Conservation (phyloP, 1,139 yeast genomes). For the Yamadazyma conglobata region DNA sequence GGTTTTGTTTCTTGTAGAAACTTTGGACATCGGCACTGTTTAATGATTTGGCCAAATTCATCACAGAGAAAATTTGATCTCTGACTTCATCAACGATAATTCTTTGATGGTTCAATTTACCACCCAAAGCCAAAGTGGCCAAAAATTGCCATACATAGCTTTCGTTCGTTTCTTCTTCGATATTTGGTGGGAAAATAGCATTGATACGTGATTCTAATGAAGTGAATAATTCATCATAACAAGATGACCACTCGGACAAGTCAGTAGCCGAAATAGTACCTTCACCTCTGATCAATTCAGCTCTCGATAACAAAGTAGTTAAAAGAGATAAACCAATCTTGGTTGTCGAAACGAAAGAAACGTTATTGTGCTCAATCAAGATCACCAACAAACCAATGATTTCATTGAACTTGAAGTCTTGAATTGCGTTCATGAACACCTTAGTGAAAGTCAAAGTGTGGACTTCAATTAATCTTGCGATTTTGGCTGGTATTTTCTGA, state of each 20-base stretch:
- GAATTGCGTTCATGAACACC: constrained; percentile 78
- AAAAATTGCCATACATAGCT: constrained; percentile 93
- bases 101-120: constrained; percentile 90
- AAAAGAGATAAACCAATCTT: constrained; percentile 83
- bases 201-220: constrained; percentile 76
- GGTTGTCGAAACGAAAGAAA: constrained; percentile 73
- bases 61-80: constrained; percentile 88
- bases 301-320: constrained; percentile 86
- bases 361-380: constrained; percentile 67
- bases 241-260: constrained; percentile 70
- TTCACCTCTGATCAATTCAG: constrained; percentile 90
- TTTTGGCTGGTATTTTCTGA: constrained; percentile 50
- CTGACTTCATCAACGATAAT: constrained; percentile 92
- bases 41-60: constrained; percentile 74
- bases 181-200: constrained; percentile 74
- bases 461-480: constrained; percentile 67
- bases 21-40: constrained; percentile 52
- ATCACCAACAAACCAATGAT: constrained; percentile 79
- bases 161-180: constrained; percentile 47
- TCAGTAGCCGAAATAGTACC: constrained; percentile 57
- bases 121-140: constrained; percentile 91
- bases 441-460: constrained; percentile 84
- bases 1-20: constrained; percentile 56
- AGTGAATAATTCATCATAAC: constrained; percentile 80
- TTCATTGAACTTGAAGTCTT: constrained; percentile 78